Base-by-base conservation (phyloP, 1,139 yeast species). In the Kodamaea suecica region DNA sequence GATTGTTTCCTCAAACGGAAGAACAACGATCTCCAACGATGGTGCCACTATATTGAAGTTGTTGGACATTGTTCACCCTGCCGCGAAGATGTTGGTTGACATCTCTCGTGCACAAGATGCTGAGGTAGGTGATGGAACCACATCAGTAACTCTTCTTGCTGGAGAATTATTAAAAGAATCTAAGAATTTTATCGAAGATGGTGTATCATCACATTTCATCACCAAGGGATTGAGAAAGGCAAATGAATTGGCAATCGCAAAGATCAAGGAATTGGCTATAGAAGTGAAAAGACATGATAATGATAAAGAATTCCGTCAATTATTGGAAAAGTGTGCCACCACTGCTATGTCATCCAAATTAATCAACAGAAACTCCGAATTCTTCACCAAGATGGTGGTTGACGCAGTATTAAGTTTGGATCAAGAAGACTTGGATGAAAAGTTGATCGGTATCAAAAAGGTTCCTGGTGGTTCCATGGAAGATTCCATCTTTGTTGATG, bases 51-150 rank as follows among this genome's bases (percentile, higher is more conserved):
- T 92, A 49, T 71, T 92, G 59, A 87, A 84, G 59, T 72, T 90
- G 43, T 69, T 92, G 49, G 98, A 94, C 55, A 95, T 94, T 40
- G 97, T 94, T 17, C 99, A 92, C 57, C 98, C 99, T 5, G 98
- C 98, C 11, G 98, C 98, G 9, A 84, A 85, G 57, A 83, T 92
- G 59, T 68, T 92, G 47, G 98, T 92, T 35, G 99, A 92, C 59
- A 86, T 92, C 41, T 86, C 97, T 10, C 77, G 96, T 54, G 82
- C 97, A 1, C 99, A 92, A 64, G 99, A 92, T 62, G 96, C 97
- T 15, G 99, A 92, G 63, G 97, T 92, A 39, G 99, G 99, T 44
- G 99, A 92, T 61, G 99, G 99, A 47, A 92, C 99, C 27, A 92
- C 98, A 0, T 82, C 96, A 27, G 98, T 94, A 10, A 87, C 97